Conservation (phyloP, 2,329 filamentous ascomycete genomes). For the Ophiocordyceps unilateralis region DNA sequence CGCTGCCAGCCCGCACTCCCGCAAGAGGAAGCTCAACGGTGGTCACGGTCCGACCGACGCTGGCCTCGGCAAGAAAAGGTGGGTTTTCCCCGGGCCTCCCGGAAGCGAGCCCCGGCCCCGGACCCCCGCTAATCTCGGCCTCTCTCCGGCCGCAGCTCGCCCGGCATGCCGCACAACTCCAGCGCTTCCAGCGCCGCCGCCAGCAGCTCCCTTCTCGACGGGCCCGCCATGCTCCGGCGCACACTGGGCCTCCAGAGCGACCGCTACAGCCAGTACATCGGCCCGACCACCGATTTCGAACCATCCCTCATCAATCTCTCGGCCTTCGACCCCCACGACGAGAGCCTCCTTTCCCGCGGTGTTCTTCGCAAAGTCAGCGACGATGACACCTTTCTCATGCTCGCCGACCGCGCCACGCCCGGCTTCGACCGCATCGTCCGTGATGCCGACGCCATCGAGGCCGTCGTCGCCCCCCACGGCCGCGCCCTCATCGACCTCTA, state of each 20-base stretch:
- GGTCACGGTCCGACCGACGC: slow-evolving; percentile 28
- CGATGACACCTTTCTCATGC: slow-evolving; percentile 62
- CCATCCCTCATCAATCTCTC: slow-evolving; percentile 69
- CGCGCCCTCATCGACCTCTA: slow-evolving; percentile 62
- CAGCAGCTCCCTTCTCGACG: slow-evolving; percentile 46
- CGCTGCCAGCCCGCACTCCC: slow-evolving; percentile 45
- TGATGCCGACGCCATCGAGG: slow-evolving; percentile 57
- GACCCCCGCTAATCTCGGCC: background rate
- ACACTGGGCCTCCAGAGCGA: slow-evolving; percentile 62
- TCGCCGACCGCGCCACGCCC: slow-evolving; percentile 56
- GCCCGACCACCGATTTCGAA: slow-evolving; percentile 69
- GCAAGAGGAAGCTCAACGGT: slow-evolving; percentile 63
- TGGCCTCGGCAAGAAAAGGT: slow-evolving; percentile 49
- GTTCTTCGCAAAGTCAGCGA: slow-evolving; percentile 61
- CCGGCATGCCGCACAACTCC: slow-evolving; percentile 32
- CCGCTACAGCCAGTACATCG: slow-evolving; percentile 70
- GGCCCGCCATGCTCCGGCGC: slow-evolving; percentile 46
- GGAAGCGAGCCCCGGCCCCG: background rate
- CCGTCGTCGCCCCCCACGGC: slow-evolving; percentile 60
- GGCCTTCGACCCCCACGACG: slow-evolving; percentile 64
- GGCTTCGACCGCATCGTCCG: slow-evolving; percentile 53
- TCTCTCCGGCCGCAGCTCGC: slow-evolving; percentile 27
- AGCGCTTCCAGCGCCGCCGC: slow-evolving; percentile 44
- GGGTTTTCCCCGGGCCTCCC: no score
- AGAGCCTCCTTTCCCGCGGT: slow-evolving; percentile 53